Base-by-base conservation (phyloP, 345 rosid genomes). In the Noccaea caerulescens region DNA sequence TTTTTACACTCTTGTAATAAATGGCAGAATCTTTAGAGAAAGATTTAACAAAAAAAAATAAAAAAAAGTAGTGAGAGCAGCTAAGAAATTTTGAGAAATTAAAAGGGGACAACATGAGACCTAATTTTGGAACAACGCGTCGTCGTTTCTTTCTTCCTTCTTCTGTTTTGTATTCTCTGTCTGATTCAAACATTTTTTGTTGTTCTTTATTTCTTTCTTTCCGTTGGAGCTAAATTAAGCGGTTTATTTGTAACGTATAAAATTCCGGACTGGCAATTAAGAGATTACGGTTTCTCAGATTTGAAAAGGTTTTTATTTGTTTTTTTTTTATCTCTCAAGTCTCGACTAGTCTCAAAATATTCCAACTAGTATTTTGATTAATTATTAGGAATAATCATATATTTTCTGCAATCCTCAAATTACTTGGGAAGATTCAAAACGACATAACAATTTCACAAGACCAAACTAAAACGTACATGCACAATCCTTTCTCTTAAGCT, bases 91-190 rank as follows among this genome's bases (percentile, higher is more conserved):
- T 33, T 59, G 33, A 62, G 73, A 68, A 52, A 61, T 68, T 60
- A 68, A 75, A 60, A 73, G 69, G 53, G 30, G 10, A 27, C 30
- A 27, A 27, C 18, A 25, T 18, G 36, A 3, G 3, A 43, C 44
- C 75, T 76, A 69, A 69, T 62, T 63, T 69, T 69, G 65, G 79
- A 76, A 62, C 55, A 47, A 32, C 63, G 63, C 44, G 68, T 74
- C 53, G 11, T 47, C 53, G 11, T 47, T 51, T 45, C 54, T 8
- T 63, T 44, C n/a, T 62, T 44, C 4, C 13, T 60, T 71, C 4
- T 9, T 45, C 62, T 49, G 30, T 11, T 14, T 7, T 3, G 9
- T 16, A 3, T 44, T 37, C 65, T 27, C 30, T 27, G 30, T 27
- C 30, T 27, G 30, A 27, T 27, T 27, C 30, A 27, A 54, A 72